These are phyloP conservation scores for Seiridium cupressi DNA, from an alignment of 2,329 filamentous ascomycete species.

Conservation along the genomic window DNA sequence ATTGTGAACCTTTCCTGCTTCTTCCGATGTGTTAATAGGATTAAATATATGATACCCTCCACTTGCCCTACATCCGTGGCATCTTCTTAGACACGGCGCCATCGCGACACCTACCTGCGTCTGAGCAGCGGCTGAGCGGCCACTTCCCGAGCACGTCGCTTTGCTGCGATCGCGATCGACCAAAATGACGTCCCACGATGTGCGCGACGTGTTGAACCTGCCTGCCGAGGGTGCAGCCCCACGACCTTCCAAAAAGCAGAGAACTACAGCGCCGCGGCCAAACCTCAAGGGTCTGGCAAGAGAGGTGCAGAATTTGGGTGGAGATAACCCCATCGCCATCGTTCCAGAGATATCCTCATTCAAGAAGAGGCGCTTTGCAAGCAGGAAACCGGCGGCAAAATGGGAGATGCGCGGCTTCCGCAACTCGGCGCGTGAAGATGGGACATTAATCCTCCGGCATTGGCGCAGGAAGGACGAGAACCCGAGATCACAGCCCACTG, in stretches of 20 bases:
- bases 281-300: slow-evolving; percentile 64
- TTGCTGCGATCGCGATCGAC: not conserved
- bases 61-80: too few species aligned
- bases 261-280: slow-evolving; percentile 57
- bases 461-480: slow-evolving; percentile 62
- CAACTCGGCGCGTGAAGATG: slow-evolving; percentile 74
- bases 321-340: slow-evolving; percentile 66
- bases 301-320: slow-evolving; percentile 64
- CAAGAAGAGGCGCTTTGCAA: slow-evolving; percentile 57
- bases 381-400: slow-evolving; percentile 52
- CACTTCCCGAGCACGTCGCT: not conserved
- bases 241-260: slow-evolving; percentile 73
- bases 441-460: slow-evolving; percentile 67
- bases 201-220: slow-evolving; percentile 85
- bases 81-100: too few species aligned
- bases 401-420: slow-evolving; percentile 72
- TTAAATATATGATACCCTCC: not conserved
- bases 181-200: slow-evolving; percentile 72
- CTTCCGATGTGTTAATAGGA: not conserved
- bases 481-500: slow-evolving; percentile 6
- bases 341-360: slow-evolving; percentile 59
- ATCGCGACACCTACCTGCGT: too few species aligned
- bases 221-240: slow-evolving; percentile 55
- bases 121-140: too few species aligned
- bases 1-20: not conserved